Conservation (phyloP, 768 basidiomycete species). For the Phylloporus arenicola region DNA sequence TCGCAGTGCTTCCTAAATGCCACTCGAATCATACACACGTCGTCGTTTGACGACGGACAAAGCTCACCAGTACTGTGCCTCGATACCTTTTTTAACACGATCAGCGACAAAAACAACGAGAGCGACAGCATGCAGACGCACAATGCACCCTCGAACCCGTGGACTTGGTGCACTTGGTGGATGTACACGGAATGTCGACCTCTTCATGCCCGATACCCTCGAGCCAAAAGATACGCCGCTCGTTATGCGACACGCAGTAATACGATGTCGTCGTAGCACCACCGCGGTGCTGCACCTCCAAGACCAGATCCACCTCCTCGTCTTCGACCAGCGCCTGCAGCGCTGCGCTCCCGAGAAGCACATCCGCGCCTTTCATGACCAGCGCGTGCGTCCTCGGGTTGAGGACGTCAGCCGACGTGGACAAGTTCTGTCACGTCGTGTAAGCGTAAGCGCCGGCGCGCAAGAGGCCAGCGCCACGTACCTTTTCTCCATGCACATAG, state of each 20-base stretch:
- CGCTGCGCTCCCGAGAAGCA: constrained; percentile 3
- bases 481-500: constrained; percentile 30
- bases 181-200: constrained; percentile 19
- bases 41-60: no score
- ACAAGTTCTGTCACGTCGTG: constrained; percentile 6
- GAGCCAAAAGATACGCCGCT: constrained; percentile 28
- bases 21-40: neutral
- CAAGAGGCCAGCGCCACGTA: constrained; percentile 6
- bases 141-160: constrained; percentile 18
- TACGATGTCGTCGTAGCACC: constrained; percentile 10
- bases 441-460: neutral
- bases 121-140: constrained; percentile 8
- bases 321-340: constrained; percentile 6
- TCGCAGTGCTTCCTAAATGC: constrained; percentile 27
- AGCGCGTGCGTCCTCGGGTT: neutral
- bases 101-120: neutral
- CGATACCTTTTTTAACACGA: constrained; percentile 15
- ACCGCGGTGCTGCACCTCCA: constrained; percentile 5
- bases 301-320: constrained; percentile 14
- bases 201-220: constrained; percentile 19
- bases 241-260: constrained; percentile 26
- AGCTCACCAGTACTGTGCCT: constrained; percentile 28
- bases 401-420: constrained; percentile 10
- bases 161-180: constrained; percentile 11
- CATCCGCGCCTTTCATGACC: constrained; percentile 11